Conservation (phyloP, 2,329 filamentous ascomycete genomes). For the Xylaria sp. region DNA sequence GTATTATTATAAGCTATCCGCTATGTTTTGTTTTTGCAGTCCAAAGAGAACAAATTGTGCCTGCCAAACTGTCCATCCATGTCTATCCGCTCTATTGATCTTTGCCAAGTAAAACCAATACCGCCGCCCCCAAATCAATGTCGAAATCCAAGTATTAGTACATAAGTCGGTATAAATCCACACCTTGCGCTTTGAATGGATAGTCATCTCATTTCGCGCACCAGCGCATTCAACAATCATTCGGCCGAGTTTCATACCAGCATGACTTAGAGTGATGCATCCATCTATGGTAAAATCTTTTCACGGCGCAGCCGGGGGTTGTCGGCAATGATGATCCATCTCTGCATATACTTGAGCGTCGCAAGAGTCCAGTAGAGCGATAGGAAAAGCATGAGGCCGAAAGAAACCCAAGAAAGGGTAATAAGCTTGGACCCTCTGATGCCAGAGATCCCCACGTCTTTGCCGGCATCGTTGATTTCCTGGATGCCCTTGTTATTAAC, state of each 20-base stretch:
- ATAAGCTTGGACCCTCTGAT: slow-evolving; percentile 57
- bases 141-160: background rate
- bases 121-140: background rate
- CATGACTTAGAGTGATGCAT: background rate
- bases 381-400: slow-evolving; percentile 56
- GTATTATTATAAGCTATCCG: slow-evolving; percentile 1
- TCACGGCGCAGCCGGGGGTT: slow-evolving; percentile 4
- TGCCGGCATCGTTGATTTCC: slow-evolving; percentile 57
- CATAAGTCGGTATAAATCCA: background rate
- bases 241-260: background rate
- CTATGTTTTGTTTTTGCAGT: slow-evolving; percentile 3
- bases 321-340: slow-evolving; percentile 29
- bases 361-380: slow-evolving; percentile 55
- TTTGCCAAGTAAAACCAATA: slow-evolving; percentile 8
- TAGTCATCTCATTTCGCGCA: background rate
- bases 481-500: slow-evolving; percentile 55
- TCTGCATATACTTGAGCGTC: slow-evolving; percentile 31
- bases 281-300: slow-evolving; percentile 13
- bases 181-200: background rate
- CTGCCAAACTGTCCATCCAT: slow-evolving; percentile 18
- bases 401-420: slow-evolving; percentile 59
- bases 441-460: slow-evolving; percentile 58
- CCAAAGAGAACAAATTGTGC: slow-evolving; percentile 12
- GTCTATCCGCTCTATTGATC: slow-evolving; percentile 13
- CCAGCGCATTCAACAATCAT: background rate